Percentiles rank a stretch among this genome's conserved stretches.
These are phyloP conservation scores for Inga laurina DNA, from an alignment of 306 rosid genomes.

Conservation along the genomic window DNA sequence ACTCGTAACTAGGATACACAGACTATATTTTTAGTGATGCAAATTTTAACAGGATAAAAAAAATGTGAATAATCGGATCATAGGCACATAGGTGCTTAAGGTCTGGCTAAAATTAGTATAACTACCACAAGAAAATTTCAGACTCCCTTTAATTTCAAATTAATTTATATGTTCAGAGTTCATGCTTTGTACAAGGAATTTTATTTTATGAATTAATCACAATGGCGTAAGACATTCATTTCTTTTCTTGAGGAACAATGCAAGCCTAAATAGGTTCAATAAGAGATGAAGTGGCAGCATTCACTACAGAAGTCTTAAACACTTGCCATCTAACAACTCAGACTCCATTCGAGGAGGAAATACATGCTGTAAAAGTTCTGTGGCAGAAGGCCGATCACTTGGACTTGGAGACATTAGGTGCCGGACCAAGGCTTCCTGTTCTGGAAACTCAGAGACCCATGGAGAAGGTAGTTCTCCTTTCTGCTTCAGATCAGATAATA, in stretches of 20 bases:
- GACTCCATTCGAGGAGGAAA: conserved; percentile 95
- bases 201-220: conserved; percentile 12
- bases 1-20: not conserved
- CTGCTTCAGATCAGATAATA: conserved; percentile 81
- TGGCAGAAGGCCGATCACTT: conserved; percentile 91
- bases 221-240: not conserved
- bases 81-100: not conserved
- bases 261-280: not conserved
- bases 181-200: not conserved
- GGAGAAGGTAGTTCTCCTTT: conserved; percentile 73
- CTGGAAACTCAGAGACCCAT: conserved; percentile 84
- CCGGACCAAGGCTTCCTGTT: conserved; percentile 71
- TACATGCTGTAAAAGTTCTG: conserved; percentile 70
- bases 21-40: not conserved
- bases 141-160: conserved; percentile 21
- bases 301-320: conserved; percentile 31
- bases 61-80: conserved; percentile 7
- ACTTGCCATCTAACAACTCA: conserved; percentile 87
- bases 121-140: not conserved
- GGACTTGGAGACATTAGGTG: conserved; percentile 85
- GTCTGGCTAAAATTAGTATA: conserved; percentile 12
- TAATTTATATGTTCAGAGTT: not conserved
- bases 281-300: conserved; percentile 21
- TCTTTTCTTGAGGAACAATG: not conserved
- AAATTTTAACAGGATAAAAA: conserved; percentile 11